Conservation (phyloP, 441 rosid species). For the Mallotus japonicus region DNA sequence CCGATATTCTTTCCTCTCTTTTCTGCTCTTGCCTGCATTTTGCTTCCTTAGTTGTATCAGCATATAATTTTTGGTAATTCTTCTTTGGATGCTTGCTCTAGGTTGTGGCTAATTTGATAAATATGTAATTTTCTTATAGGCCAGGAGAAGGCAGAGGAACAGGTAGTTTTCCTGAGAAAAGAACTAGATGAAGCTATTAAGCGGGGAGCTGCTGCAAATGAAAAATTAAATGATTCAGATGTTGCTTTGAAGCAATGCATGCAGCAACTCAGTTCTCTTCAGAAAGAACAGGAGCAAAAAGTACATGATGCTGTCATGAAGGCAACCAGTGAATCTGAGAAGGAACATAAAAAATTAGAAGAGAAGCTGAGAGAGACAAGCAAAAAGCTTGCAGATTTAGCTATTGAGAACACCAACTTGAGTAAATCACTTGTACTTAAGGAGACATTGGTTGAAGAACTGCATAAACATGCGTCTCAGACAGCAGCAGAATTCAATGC, state of each 20-base stretch:
- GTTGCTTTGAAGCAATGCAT: conserved; percentile 75
- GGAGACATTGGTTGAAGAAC: conserved; percentile 61
- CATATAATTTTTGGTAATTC: background rate
- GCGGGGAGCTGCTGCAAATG: conserved; percentile 54
- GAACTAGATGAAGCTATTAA: conserved; percentile 59
- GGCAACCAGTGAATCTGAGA: conserved; percentile 63
- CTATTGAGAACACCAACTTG: conserved; percentile 66
- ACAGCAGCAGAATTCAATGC: conserved; percentile 74
- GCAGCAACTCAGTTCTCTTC: conserved; percentile 65
- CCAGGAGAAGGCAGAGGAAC: conserved; percentile 82
- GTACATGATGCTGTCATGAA: conserved; percentile 52
- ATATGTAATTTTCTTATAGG: conserved; percentile 34
- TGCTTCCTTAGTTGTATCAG: background rate
- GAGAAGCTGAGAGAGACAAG: conserved; percentile 56
- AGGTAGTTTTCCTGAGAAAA: conserved; percentile 55
- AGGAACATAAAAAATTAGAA: conserved; percentile 53
- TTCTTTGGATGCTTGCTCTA: background rate
- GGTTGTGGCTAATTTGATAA: background rate
- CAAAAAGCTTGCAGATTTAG: conserved; percentile 63
- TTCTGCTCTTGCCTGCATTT: background rate
- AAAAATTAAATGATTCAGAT: conserved; percentile 56
- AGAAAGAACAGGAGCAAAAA: conserved; percentile 73
- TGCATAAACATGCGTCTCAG: conserved; percentile 56
- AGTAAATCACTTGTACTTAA: conserved; percentile 67
- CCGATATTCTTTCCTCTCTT: background rate